These are phyloP conservation scores for Sclerotinia glacialis DNA, from an alignment of 2,329 filamentous ascomycete genomes.

Conservation along the genomic window DNA sequence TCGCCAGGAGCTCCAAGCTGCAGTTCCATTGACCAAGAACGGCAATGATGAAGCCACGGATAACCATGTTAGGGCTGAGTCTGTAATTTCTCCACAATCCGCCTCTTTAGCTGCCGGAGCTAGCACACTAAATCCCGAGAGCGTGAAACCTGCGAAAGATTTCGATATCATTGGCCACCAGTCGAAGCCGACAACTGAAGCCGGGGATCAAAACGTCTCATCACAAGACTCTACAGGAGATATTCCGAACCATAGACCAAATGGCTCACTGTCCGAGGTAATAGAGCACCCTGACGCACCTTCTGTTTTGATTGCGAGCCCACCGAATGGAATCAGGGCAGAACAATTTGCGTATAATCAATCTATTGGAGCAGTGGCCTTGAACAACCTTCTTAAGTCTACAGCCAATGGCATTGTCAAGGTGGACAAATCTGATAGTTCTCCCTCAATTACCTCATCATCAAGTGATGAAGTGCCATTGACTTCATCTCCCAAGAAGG, in stretches of 20 bases:
- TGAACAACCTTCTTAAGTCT: not conserved
- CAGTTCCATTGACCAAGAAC: not conserved
- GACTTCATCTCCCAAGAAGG: not conserved
- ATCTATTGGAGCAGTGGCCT: not conserved
- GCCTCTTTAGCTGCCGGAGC: not conserved
- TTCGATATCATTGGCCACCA: not conserved
- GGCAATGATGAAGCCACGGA: not conserved
- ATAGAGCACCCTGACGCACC: not conserved
- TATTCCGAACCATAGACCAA: not conserved
- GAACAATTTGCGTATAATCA: not conserved
- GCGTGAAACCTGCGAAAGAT: not conserved
- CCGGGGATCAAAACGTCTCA: not conserved
- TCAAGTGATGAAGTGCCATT: constrained; percentile 17
- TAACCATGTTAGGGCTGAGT: not conserved
- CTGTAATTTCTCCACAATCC: not conserved
- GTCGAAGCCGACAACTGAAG: not conserved
- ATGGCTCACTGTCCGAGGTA: constrained; percentile 1
- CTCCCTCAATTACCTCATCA: not conserved
- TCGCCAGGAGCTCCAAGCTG: not conserved
- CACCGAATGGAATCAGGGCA: not conserved
- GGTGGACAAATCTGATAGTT: constrained; percentile 2
- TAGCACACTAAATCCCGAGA: no score
- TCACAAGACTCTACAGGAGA: constrained; percentile 7
- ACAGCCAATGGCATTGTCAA: not conserved
- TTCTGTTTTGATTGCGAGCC: not conserved